A percentile compares a stretch with the other conserved stretches of the same genome.
These are phyloP conservation scores for Fraxinus sp. DNA, from an alignment of 305 asterid species.

Conservation along the genomic window DNA sequence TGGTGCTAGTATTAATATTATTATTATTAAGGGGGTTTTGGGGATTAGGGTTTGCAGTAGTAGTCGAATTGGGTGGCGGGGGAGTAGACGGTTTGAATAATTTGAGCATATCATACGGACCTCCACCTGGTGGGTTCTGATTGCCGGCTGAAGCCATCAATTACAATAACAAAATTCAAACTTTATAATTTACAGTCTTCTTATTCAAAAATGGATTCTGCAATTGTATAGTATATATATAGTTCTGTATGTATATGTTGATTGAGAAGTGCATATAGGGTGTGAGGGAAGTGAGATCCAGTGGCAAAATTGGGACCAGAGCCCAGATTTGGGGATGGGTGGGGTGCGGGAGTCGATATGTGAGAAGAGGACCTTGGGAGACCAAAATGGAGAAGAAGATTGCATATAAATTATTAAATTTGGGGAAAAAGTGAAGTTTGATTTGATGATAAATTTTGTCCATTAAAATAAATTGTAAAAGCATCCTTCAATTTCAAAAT, in stretches of 20 bases:
- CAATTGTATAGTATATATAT: neutral
- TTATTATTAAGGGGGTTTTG: slow-evolving; percentile 30
- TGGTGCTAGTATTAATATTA: slow-evolving; percentile 19
- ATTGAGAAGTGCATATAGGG: neutral
- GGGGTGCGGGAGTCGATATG: neutral
- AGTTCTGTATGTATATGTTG: slow-evolving; percentile 3
- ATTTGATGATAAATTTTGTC: neutral
- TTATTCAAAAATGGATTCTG: neutral
- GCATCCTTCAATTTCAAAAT: neutral
- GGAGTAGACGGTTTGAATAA: slow-evolving; percentile 57
- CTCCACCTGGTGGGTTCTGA: slow-evolving; percentile 65
- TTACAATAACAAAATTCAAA: neutral
- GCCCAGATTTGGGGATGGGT: neutral
- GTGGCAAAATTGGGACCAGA: neutral
- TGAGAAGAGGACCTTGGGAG: slow-evolving; percentile 32
- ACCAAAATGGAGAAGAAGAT: slow-evolving; percentile 19
- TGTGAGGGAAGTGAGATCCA: neutral
- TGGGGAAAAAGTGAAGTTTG: neutral
- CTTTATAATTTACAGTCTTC: neutral
- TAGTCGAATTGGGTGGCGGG: slow-evolving; percentile 20
- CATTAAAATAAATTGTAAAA: neutral
- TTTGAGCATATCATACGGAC: slow-evolving; percentile 60
- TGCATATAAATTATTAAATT: neutral
- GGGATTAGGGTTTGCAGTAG: slow-evolving; percentile 44
- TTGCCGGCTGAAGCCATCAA: slow-evolving; percentile 69